Base-by-base conservation (phyloP, 371 early-diverging fungal genomes). In the Apophysomyces sp. region DNA sequence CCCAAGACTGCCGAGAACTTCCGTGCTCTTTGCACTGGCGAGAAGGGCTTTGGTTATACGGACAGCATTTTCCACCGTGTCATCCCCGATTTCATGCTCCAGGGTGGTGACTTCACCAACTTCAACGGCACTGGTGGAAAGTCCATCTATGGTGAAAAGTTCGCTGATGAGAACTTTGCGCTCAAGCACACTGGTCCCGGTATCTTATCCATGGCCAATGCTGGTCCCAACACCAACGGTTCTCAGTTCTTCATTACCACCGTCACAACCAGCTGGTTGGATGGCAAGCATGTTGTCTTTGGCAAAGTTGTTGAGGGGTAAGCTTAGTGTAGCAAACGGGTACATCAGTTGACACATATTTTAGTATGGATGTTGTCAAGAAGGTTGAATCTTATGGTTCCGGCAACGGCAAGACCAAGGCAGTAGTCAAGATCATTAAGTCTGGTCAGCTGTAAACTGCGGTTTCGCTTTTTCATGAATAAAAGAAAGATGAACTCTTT, bases 241-340 rank as follows among this genome's bases (percentile, higher is more conserved):
- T 94, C 94, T 66, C 99, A 99, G 84, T 99, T 99, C 91, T 99
- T 98, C 86, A 94, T 98, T 79, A 93, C 94, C 80, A 92, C 94
- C 15, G 89, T 80, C 62, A 70, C 74, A 75, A 86, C 90, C 44
- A 57, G 86, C 28, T 97, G 98, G 98, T 90, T 99, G 68, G 97
- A 99, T 82, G 95, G 95, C 68, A 97, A 95, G 86, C 99, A 99
- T 88, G 97, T 96, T 62, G 99, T 99, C 37, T 99, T 99, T 78
- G 99, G 99, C 57, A 41, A 75, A 39, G 99, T 99, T 26, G 72
- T 81, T 56, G 86, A 92, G 68, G 95, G 81, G 91, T 57, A 83
- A 84, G 76, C 59, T 29, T 44, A 16, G 18, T 12, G 1, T 18
- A 9, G 21, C n/a, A 37, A 2, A n/a, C 16, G 9, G 36, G 16